These are phyloP conservation scores for Myxozyma lipomycoides DNA, from an alignment of 805 yeast species.

Conservation along the genomic window DNA sequence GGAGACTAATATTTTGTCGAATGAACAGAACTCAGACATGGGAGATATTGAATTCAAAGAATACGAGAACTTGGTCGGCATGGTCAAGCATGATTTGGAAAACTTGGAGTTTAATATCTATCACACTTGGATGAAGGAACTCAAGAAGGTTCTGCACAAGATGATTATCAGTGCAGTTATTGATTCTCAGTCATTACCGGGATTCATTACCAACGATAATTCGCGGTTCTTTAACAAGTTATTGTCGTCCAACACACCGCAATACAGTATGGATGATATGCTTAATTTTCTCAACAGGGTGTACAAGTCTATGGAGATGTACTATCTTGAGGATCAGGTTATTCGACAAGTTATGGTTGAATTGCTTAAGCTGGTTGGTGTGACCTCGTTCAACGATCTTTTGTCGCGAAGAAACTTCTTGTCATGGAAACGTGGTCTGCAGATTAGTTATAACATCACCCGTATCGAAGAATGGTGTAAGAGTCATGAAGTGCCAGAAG, in stretches of 20 bases:
- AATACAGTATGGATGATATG: conserved; percentile 91
- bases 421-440: conserved; percentile 97
- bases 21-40: conserved; percentile 78
- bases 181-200: conserved; percentile 90
- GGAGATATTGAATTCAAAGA: conserved; percentile 86
- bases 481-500: conserved; percentile 85
- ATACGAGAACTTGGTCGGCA: conserved; percentile 81
- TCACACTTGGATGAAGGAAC: conserved; percentile 94
- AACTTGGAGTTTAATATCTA: conserved; percentile 88
- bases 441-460: conserved; percentile 92
- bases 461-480: conserved; percentile 98
- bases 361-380: conserved; percentile 80
- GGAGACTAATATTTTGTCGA: conserved; percentile 82
- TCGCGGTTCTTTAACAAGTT: conserved; percentile 79
- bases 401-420: conserved; percentile 90
- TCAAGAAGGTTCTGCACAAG: conserved; percentile 85
- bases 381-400: conserved; percentile 90
- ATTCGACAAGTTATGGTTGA: conserved; percentile 80
- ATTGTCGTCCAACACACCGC: conserved; percentile 54
- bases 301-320: conserved; percentile 88
- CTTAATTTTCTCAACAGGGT: conserved; percentile 83
- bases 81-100: conserved; percentile 91
- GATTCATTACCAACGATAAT: conserved; percentile 83
- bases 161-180: conserved; percentile 94
- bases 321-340: conserved; percentile 79